Evolutionary conservation across 441 rosid species (phyloP).

Genomic region (Dalechampia spathulata): DNA sequence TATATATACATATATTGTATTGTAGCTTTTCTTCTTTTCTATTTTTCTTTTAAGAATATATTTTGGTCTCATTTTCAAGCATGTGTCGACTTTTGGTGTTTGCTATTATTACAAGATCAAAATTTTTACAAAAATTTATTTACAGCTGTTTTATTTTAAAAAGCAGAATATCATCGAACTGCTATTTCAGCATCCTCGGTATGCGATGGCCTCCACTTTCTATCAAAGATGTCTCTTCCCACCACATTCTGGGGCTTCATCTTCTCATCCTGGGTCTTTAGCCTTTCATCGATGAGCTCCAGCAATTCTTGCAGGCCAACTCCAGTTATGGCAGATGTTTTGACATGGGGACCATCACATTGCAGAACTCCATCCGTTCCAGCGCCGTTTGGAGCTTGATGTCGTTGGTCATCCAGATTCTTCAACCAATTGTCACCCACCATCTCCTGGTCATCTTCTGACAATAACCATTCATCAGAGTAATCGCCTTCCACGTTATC

Average conservation of each 20-base stretch:
- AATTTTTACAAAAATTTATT: too few relatives aligned
- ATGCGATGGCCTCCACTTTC: slow-evolving; percentile 78
- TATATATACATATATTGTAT: too few relatives aligned
- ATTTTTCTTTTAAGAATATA: too few relatives aligned
- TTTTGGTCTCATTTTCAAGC: too few relatives aligned
- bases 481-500: slow-evolving; percentile 24
- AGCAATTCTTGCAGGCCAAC: slow-evolving; percentile 72
- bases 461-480: slow-evolving; percentile 39
- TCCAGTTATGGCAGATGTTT: slow-evolving; percentile 61
- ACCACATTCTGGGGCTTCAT: slow-evolving; percentile 26
- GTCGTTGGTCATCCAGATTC: slow-evolving; percentile 19
- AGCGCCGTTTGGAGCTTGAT: slow-evolving; percentile 9
- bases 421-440: slow-evolving; percentile 28
- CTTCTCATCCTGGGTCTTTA: slow-evolving; percentile 37
- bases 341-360: slow-evolving; percentile 41
- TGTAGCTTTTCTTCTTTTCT: too few relatives aligned
- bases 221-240: slow-evolving; percentile 30
- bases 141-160: background rate
- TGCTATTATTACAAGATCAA: too few relatives aligned
- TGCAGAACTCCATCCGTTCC: slow-evolving; percentile 13
- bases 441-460: slow-evolving; percentile 34
- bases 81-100: too few relatives aligned
- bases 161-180: slow-evolving; percentile 15
- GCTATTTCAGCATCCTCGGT: slow-evolving; percentile 27
- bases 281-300: slow-evolving; percentile 49